These are phyloP conservation scores for Pichia exigua DNA, from an alignment of 805 yeast genomes.

Conservation along the genomic window DNA sequence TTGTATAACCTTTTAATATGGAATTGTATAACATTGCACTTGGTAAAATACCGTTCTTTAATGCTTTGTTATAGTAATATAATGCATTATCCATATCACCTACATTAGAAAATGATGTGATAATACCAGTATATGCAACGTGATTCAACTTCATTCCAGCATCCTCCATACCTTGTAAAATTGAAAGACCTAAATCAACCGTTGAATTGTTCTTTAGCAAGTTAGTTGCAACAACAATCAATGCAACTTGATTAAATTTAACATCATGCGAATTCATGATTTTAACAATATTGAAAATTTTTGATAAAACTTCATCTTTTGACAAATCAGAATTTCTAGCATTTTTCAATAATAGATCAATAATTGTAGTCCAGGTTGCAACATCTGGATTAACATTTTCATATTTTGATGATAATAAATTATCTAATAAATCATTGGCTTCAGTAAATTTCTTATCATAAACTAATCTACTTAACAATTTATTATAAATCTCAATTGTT, in stretches of 20 bases:
- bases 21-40: slow-evolving; percentile 36
- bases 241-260: slow-evolving; percentile 36
- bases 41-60: slow-evolving; percentile 28
- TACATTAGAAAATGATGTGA: slow-evolving; percentile 37
- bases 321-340: slow-evolving; percentile 34
- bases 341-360: slow-evolving; percentile 47
- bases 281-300: slow-evolving; percentile 21
- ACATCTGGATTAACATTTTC: slow-evolving; percentile 44
- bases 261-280: slow-evolving; percentile 35
- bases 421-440: slow-evolving; percentile 42
- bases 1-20: slow-evolving; percentile 42
- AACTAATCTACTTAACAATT: slow-evolving; percentile 37
- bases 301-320: slow-evolving; percentile 29
- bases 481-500: slow-evolving; percentile 43
- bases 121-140: slow-evolving; percentile 38
- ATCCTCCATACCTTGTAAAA: slow-evolving; percentile 36
- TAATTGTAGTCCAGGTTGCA: slow-evolving; percentile 53
- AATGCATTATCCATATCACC: slow-evolving; percentile 39
- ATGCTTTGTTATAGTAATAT: slow-evolving; percentile 31
- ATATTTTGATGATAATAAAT: slow-evolving; percentile 29
- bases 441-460: slow-evolving; percentile 32
- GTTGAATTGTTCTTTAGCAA: slow-evolving; percentile 41
- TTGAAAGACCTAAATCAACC: slow-evolving; percentile 41
- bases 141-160: slow-evolving; percentile 27
- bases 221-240: slow-evolving; percentile 46